Evolutionary conservation across 257 asterid species (phyloP).

Genomic region (Solanum chilense): DNA sequence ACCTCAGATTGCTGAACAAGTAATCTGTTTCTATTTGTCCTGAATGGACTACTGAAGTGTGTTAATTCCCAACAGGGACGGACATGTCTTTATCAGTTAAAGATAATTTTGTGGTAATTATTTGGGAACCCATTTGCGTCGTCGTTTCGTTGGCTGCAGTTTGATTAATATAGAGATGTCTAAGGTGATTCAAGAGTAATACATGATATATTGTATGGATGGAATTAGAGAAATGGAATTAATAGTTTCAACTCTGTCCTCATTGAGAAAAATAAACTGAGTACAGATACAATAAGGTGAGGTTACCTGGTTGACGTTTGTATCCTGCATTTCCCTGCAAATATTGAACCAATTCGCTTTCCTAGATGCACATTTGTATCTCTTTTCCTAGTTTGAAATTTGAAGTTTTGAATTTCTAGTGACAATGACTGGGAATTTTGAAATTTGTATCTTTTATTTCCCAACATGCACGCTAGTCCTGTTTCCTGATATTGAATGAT

Average conservation of each 20-base stretch:
- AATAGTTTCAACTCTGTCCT: background rate
- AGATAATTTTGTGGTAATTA: background rate
- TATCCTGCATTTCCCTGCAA: background rate
- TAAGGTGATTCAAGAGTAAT: background rate
- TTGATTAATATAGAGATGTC: background rate
- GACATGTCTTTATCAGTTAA: background rate
- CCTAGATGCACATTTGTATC: background rate
- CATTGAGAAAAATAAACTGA: background rate
- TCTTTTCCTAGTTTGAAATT: background rate
- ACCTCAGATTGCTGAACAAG: background rate
- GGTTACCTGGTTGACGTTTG: background rate
- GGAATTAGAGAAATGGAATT: background rate
- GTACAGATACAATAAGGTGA: background rate
- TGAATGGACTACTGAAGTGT: background rate
- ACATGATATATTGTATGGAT: background rate
- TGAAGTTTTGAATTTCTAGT: background rate
- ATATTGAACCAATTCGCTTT: background rate
- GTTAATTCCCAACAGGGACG: background rate
- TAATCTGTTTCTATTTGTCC: background rate
- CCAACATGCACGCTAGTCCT: background rate
- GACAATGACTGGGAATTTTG: background rate
- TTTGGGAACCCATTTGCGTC: background rate
- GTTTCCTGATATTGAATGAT: constrained; percentile 5
- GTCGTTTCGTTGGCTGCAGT: background rate
- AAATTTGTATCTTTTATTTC: background rate